Base-by-base conservation (phyloP, 2,329 filamentous ascomycete genomes). In the Apiospora hydei region DNA sequence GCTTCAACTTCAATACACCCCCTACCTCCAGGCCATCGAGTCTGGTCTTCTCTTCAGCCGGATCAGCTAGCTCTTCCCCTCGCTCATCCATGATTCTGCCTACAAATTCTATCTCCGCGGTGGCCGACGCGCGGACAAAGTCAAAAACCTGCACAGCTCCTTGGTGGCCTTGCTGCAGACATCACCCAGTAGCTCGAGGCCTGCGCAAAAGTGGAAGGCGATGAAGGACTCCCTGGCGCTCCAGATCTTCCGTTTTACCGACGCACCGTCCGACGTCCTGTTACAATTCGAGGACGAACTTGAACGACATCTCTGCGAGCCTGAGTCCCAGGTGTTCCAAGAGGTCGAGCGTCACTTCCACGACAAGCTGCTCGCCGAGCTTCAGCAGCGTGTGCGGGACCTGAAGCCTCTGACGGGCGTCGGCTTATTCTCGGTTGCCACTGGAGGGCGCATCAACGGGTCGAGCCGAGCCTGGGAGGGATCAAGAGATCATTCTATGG, bases 191-290 rank as follows among this genome's bases (percentile, higher is more conserved):
- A 81, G 82, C 16, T 79, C 82, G 16, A 82, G 26, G 83, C 85
- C 30, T 77, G 82, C 11, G 82, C 85, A 61, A 84, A 87, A 71
- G 70, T 90, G 88, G 88, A 83, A 85, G 73, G 82, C 82, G 4
- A 85, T 90, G 73, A 85, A 85, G 3, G 84, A 87, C 3, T 84
- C 86, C 2, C 83, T 90, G 77, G 88, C 88, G 1, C 81, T 90
- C 14, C 87, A 90, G 79, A 89, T 90, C 34, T 87, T 89, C 80
- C 87, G 88, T n/a, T 87, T 83, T 76, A 87, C 86, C 69, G 84
- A 87, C 68, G 86, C 86, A 0, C 86, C 88, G 0, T 80, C 82
- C 44, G 83, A 86, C 30, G 83, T 85, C 74, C 82, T 89, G 14
- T 77, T 83, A 0, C 80, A 81, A 1, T 85, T 89, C 46, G 88